Percentiles rank a stretch among this genome's conserved stretches.
These are phyloP conservation scores for Durio zibethinus DNA, from an alignment of 345 rosid genomes.

Conservation along the genomic window DNA sequence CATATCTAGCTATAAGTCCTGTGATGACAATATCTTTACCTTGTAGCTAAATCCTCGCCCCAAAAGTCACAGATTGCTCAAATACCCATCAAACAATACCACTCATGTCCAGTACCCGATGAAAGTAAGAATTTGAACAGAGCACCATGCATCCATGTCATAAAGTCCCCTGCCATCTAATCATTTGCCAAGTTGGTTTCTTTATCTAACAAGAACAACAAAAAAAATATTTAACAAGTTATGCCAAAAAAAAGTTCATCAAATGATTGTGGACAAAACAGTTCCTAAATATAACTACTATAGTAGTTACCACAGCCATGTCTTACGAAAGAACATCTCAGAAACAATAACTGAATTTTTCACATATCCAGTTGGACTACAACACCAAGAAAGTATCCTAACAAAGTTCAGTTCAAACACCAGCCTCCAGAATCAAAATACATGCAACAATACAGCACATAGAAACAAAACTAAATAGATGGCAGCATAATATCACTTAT, in stretches of 20 bases:
- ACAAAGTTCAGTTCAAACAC: background rate
- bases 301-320: background rate
- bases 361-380: background rate
- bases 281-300: background rate
- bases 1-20: too few relatives aligned
- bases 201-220: background rate
- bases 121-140: background rate
- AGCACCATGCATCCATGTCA: background rate
- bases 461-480: background rate
- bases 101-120: background rate
- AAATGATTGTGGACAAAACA: background rate
- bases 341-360: background rate
- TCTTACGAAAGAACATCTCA: background rate
- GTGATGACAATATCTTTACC: too few relatives aligned
- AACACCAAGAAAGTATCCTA: conserved; percentile 9
- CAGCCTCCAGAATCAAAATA: conserved; percentile 13
- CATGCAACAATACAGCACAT: background rate
- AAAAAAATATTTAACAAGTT: too few relatives aligned
- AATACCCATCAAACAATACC: background rate
- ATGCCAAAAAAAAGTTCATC: background rate
- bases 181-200: background rate
- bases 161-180: background rate
- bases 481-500: conserved; percentile 37
- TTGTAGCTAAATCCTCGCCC: too few relatives aligned
- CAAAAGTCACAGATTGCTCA: background rate